These are phyloP conservation scores for Neonectria sp. DNA, from an alignment of 2,329 filamentous ascomycete genomes.

Conservation along the genomic window DNA sequence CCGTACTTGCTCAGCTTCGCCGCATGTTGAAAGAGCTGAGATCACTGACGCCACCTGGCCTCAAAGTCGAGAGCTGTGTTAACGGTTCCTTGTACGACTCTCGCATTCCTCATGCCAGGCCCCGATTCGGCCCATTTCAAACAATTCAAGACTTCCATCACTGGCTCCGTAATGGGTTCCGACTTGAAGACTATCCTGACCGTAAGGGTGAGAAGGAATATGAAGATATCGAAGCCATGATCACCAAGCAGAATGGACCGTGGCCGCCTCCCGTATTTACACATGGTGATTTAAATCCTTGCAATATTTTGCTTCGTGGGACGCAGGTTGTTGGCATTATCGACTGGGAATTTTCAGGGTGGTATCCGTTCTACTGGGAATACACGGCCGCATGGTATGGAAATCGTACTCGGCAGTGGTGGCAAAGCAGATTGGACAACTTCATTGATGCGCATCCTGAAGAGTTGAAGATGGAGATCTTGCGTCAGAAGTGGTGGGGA, in stretches of 20 bases:
- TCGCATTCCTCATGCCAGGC: constrained; percentile 39
- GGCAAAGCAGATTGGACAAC: constrained; percentile 9
- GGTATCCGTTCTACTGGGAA: constrained; percentile 55
- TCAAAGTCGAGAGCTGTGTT: constrained; percentile 42
- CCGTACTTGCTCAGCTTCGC: constrained; percentile 42
- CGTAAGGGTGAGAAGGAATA: constrained; percentile 41
- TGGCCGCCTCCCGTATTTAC: constrained; percentile 60
- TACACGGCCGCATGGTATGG: constrained; percentile 48
- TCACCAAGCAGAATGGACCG: constrained; percentile 52
- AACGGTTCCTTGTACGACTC: constrained; percentile 49
- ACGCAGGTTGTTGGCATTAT: constrained; percentile 61
- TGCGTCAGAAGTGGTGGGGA: constrained; percentile 23
- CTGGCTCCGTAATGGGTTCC: constrained; percentile 49
- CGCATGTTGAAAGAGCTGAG: constrained; percentile 44
- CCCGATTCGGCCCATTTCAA: constrained; percentile 52
- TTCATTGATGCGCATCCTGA: constrained; percentile 17
- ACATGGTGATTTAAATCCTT: constrained; percentile 61
- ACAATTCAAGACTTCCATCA: constrained; percentile 51
- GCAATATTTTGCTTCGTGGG: constrained; percentile 59
- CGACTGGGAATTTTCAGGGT: constrained; percentile 54
- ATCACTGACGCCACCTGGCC: constrained; percentile 36
- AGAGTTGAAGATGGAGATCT: constrained; percentile 27
- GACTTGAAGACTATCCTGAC: constrained; percentile 38
- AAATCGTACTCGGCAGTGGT: constrained; percentile 5
- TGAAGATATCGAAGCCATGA: constrained; percentile 52